Evolutionary conservation across 1,139 yeast species (phyloP), one percentile per base, ranked within the genome.

Genomic region (Spencermartinsiella ligniputridi): DNA sequence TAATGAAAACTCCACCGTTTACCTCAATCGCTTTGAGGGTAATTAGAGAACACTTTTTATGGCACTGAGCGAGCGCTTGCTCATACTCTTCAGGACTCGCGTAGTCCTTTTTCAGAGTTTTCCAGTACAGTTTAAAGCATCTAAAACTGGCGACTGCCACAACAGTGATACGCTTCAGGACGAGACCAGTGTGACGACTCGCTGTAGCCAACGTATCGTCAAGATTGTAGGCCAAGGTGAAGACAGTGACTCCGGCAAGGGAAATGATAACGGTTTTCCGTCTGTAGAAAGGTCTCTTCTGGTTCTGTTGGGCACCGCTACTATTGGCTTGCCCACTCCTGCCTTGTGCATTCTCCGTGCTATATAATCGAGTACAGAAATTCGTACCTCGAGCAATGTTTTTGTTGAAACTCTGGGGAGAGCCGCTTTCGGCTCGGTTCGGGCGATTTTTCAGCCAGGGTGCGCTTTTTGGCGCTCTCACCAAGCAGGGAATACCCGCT

Each of bases 1-100:
- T 94, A 63, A 92, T 92, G 64, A 83, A 92, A 5, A 92, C 76
- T 2, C 98, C 98, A 13, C 96, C 97, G 59, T 92, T 92, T 29
- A 71, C 73, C 56, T 88, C 92, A 33, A 92, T 69, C 0, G 97
- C 97, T 45, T 69, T 68, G 49, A 88, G 71, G 0, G 97, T 87
- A 41, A 89, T 81, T 15, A 71, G 63, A 0, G 98, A 97, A 40
- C 96, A 92, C 46, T 71, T 70, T 49, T 71, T 64, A 62, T 92
- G 98, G 45, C 87, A 79, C 39, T 72, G 67, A 5, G 76, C 67
- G 41, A 90, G 64, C 0, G 83, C 92, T 8, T 61, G 55, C 2
- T 65, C 58, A 39, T 83, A 73, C 6, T 75, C 82, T n/a, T 74
- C 76, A 1, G 69, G 71, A 5, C 70, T 56, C 2, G 60, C 68